Percentiles rank a stretch among this genome's conserved stretches.
Conservation (phyloP, 1,139 yeast genomes). For the Suhomyces ambrosiae region DNA sequence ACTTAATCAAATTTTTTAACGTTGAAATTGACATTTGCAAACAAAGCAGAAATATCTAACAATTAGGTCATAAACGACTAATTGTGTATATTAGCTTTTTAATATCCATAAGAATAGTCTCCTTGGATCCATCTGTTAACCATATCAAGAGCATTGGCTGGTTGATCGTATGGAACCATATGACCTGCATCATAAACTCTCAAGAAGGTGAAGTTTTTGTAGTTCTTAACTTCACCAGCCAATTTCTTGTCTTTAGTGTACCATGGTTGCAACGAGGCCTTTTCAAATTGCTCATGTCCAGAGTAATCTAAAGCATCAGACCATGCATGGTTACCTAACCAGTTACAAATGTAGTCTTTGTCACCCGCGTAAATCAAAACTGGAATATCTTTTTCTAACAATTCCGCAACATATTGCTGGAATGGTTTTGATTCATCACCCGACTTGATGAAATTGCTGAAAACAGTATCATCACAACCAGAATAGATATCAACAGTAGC, state of each 20-base stretch:
- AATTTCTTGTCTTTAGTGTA: constrained; percentile 40
- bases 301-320: constrained; percentile 33
- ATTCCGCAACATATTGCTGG: constrained; percentile 59
- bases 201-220: constrained; percentile 57
- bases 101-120: constrained; percentile 29
- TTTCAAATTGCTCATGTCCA: constrained; percentile 28
- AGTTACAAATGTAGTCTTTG: constrained; percentile 43
- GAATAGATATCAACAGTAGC: constrained; percentile 56
- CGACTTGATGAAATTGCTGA: constrained; percentile 52
- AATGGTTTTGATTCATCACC: constrained; percentile 71
- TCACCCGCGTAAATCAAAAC: constrained; percentile 45
- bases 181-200: constrained; percentile 71
- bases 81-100: no score
- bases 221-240: constrained; percentile 62
- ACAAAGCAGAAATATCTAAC: no score
- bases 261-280: constrained; percentile 45
- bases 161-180: constrained; percentile 84
- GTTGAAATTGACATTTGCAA: no score
- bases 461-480: constrained; percentile 61
- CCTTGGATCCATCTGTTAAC: constrained; percentile 75
- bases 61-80: no score
- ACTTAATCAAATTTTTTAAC: no score
- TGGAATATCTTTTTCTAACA: constrained; percentile 52
- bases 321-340: constrained; percentile 44
- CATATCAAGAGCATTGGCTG: constrained; percentile 72